A percentile compares a stretch with the other conserved stretches of the same genome.
phyloP scores from a whole-genome alignment of 495 filamentous ascomycete species.

The Jackrogersella minutella region DNA sequence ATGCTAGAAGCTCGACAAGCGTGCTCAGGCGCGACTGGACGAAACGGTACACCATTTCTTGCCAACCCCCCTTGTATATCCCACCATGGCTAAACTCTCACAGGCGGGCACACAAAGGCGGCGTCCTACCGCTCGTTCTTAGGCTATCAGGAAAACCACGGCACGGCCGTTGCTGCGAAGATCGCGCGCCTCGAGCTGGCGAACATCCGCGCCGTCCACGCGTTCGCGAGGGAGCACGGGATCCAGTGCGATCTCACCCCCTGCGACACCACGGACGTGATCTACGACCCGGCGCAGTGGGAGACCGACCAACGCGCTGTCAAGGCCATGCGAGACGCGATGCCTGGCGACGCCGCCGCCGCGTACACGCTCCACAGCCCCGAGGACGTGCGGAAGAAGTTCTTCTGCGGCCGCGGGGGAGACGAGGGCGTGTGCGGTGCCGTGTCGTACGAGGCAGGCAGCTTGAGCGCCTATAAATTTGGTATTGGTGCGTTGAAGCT shows the following conservation, averaged over 20 bases:
- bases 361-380: constrained; percentile 55
- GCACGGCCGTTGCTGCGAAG: constrained; percentile 55
- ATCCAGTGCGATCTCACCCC: constrained; percentile 61
- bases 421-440: constrained; percentile 58
- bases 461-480: constrained; percentile 71
- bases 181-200: constrained; percentile 65
- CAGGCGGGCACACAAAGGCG: constrained; percentile 70
- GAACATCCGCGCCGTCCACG: constrained; percentile 65
- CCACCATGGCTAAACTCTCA: not conserved
- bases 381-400: constrained; percentile 57
- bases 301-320: constrained; percentile 51
- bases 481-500: constrained; percentile 65
- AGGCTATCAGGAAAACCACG: constrained; percentile 50
- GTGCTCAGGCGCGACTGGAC: constrained; percentile 66
- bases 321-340: constrained; percentile 53
- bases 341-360: constrained; percentile 55
- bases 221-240: constrained; percentile 57
- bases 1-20: constrained; percentile 68
- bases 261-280: constrained; percentile 65
- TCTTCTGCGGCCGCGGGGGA: constrained; percentile 50
- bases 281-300: constrained; percentile 62
- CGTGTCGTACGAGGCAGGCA: constrained; percentile 67
- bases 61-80: not conserved
- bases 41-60: constrained; percentile 57
- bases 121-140: constrained; percentile 66